Base-by-base conservation (phyloP, 2,329 filamentous ascomycete species). In the Plectosphaerella sp. region DNA sequence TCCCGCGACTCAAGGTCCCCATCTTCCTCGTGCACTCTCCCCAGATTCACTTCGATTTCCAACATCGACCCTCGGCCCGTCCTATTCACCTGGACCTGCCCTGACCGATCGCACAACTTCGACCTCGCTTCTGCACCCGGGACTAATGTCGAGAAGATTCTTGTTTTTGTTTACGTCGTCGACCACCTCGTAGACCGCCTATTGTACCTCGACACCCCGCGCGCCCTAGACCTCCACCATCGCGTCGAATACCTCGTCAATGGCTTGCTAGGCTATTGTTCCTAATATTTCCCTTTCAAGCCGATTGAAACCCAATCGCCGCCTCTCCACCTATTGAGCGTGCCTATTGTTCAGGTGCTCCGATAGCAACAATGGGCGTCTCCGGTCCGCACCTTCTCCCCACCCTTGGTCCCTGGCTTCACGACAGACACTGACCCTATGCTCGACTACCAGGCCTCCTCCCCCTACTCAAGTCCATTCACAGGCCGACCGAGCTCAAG, bases 381-480 rank as follows among this genome's bases (percentile, higher is more conserved):
- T 57, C 56, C 52, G 56, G 56, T 58, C 50, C 46, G 24, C 22
- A 46, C 22, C 20, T 24, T 25, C 16, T 20, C 37, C 20, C 37
- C 20, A 2, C 47, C 14, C 47, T 10, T 12, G 28, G 28, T 7
- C 2, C 28, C 28, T 9, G 25, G 11, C 47, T 49, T 35, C 20
- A 22, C 11, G 14, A 20, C 28, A 36, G 45, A 10, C 24, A 14
- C n/a, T 39, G 36, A 37, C 12, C 20, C 16, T 16, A 20, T 20
- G 15, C 16, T 7, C 41, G n/a, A 18, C 37, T 48, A 1, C 33
- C 52, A 92, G 93, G 94, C 45, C 83, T 99, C 50, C 80, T 97
- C 35, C 91, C 91, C 37, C 79, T 97, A 54, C 84, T 99, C 55
- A 97, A 97, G 72, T 97, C 94, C 45, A 97, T 99, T 51, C 94